phyloP scores from a whole-genome alignment of 768 basidiomycete genomes.

The Dentipellis fragilis region DNA sequence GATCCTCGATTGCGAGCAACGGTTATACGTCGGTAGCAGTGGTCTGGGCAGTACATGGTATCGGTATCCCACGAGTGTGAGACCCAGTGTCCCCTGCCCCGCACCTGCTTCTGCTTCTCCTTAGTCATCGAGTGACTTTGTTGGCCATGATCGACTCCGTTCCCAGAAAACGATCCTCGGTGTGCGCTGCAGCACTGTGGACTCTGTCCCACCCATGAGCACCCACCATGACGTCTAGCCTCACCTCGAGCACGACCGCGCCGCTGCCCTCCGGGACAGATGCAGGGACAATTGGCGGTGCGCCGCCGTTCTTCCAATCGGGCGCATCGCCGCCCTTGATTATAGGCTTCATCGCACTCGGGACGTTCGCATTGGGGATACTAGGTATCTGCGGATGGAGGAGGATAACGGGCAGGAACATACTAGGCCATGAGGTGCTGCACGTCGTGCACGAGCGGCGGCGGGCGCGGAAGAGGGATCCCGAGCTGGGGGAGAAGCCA shows the following conservation, averaged over 20 bases:
- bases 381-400: conserved; percentile 5
- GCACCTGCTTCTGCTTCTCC: neutral
- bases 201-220: neutral
- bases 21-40: neutral
- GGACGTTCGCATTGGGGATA: neutral
- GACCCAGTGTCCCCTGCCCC: neutral
- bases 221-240: neutral
- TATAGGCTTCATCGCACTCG: conserved; percentile 7
- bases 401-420: neutral
- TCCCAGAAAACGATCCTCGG: neutral
- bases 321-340: conserved; percentile 4
- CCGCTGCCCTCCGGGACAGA: neutral
- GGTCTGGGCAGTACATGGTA: neutral
- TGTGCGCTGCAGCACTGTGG: neutral
- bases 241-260: neutral
- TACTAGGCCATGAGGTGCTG: too few relatives aligned
- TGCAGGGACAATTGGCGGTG: neutral
- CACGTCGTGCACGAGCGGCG: neutral
- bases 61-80: neutral
- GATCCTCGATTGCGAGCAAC: neutral
- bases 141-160: neutral
- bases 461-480: neutral
- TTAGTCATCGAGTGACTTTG: neutral
- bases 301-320: neutral
- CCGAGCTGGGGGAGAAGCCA: neutral